Conservation (phyloP, 1,284 basidiomycete genomes). For the Phellopilus nigrolimitatus region DNA sequence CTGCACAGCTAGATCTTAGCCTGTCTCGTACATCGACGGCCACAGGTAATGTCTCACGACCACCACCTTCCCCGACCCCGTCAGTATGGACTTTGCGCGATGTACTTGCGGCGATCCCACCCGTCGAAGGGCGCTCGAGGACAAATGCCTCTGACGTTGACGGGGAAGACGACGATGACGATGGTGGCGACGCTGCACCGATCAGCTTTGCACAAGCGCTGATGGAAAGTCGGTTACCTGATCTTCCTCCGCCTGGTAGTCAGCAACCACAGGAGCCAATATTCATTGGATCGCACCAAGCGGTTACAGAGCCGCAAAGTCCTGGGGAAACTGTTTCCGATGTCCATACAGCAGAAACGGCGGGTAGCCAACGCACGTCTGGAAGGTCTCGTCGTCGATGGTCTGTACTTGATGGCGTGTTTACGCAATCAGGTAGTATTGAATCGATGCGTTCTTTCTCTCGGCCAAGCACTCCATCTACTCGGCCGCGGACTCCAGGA, state of each 20-base stretch:
- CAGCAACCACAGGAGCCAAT: conserved; percentile 62
- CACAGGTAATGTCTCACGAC: conserved; percentile 28
- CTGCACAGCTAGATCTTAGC: conserved; percentile 22
- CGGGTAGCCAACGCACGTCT: background rate
- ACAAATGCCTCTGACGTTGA: conserved; percentile 31
- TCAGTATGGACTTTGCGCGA: conserved; percentile 61
- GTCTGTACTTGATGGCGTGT: conserved; percentile 46
- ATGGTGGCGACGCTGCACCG: conserved; percentile 55
- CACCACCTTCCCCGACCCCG: conserved; percentile 54
- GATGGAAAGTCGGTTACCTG: conserved; percentile 70
- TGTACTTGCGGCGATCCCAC: conserved; percentile 36
- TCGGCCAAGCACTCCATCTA: conserved; percentile 17
- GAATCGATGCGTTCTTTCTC: conserved; percentile 21
- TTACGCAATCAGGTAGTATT: conserved; percentile 24
- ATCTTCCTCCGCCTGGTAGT: conserved; percentile 66
- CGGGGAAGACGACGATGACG: conserved; percentile 38
- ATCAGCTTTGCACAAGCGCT: conserved; percentile 70
- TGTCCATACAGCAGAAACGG: background rate
- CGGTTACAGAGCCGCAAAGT: conserved; percentile 13
- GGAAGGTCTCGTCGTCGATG: conserved; percentile 28
- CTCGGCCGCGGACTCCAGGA: background rate
- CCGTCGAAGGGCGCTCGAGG: conserved; percentile 16
- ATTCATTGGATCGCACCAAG: conserved; percentile 29
- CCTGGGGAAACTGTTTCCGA: conserved; percentile 11
- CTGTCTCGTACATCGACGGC: conserved; percentile 10